A percentile compares a stretch with the other conserved stretches of the same genome.
Conservation (phyloP, 2,329 filamentous ascomycete species). For the Leptographium flavum region DNA sequence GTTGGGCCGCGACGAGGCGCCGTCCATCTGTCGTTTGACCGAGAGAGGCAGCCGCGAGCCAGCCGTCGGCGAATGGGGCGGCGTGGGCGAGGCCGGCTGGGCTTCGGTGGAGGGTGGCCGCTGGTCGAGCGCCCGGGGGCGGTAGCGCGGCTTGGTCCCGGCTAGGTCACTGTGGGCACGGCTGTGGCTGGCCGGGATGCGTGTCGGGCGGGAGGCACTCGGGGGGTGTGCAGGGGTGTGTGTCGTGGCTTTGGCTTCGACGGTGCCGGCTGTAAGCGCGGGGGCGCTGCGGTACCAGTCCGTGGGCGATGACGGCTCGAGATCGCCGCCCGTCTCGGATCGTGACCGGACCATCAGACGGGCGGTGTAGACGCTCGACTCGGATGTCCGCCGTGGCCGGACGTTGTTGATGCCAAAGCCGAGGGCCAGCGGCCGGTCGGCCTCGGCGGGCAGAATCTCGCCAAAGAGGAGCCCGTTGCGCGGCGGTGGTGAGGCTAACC, state of each 20-base stretch:
- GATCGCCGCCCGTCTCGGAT: slow-evolving; percentile 39
- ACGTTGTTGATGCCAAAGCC: slow-evolving; percentile 44
- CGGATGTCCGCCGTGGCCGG: slow-evolving; percentile 50
- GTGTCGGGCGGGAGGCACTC: not conserved
- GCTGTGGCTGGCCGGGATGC: slow-evolving; percentile 18
- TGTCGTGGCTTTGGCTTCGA: not conserved
- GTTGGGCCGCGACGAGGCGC: slow-evolving; percentile 37
- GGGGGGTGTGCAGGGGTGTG: not conserved
- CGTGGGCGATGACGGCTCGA: slow-evolving; percentile 49
- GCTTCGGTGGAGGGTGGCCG: not conserved
- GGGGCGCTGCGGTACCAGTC: slow-evolving; percentile 43
- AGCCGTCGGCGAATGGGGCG: slow-evolving; percentile 7
- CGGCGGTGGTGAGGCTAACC: slow-evolving; percentile 17
- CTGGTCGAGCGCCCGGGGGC: too few species aligned
- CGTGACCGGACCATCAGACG: slow-evolving; percentile 29
- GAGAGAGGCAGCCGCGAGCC: slow-evolving; percentile 24
- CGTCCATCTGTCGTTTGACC: slow-evolving; percentile 23
- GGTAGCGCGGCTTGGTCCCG: slow-evolving; percentile 5
- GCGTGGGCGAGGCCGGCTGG: not conserved
- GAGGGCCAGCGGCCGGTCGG: slow-evolving; percentile 29
- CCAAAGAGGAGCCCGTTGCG: slow-evolving; percentile 51
- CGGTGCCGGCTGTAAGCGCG: not conserved
- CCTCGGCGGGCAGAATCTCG: slow-evolving; percentile 51
- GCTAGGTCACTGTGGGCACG: slow-evolving; percentile 48
- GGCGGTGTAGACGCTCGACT: slow-evolving; percentile 49